Evolutionary conservation across 2,329 filamentous ascomycete species (phyloP).

Genomic region (Epichloe glyceriae): DNA sequence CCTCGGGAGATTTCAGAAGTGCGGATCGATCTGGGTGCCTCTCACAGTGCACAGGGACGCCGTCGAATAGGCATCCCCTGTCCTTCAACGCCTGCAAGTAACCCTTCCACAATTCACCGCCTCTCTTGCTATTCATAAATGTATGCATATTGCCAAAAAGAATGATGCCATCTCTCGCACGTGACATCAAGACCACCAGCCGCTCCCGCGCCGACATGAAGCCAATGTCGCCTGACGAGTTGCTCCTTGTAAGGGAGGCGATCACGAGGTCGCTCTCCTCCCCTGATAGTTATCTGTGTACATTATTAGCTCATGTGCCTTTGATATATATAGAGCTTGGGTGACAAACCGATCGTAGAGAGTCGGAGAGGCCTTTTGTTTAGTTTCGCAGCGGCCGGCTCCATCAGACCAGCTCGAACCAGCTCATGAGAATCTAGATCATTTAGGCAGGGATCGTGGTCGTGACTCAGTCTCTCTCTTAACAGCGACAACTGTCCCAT

Average conservation of each 20-base stretch:
- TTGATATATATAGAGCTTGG: too few species aligned
- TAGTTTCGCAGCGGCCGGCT: conserved; percentile 35
- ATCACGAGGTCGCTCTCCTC: conserved; percentile 66
- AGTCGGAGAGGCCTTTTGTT: conserved; percentile 42
- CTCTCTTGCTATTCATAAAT: conserved; percentile 30
- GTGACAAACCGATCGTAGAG: conserved; percentile 50
- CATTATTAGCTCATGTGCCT: conserved; percentile 13
- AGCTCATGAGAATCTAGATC: conserved; percentile 56
- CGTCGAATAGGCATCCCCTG: conserved; percentile 41
- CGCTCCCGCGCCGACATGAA: conserved; percentile 55
- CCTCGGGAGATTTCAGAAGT: conserved; percentile 32
- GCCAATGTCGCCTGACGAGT: conserved; percentile 49
- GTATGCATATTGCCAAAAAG: conserved; percentile 58
- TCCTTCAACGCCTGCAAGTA: conserved; percentile 26
- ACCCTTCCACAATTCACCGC: conserved; percentile 15
- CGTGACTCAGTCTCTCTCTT: conserved; percentile 33
- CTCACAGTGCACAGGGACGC: conserved; percentile 47
- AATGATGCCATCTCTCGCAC: conserved; percentile 53
- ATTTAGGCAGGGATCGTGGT: conserved; percentile 53
- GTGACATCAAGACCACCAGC: conserved; percentile 56
- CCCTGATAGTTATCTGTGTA: conserved; percentile 61
- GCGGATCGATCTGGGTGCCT: conserved; percentile 38
- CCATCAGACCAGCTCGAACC: conserved; percentile 43
- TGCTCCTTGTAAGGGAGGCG: conserved; percentile 54
- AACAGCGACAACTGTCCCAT: conserved; percentile 53